Evolutionary conservation across 306 rosid genomes (phyloP).

Genomic region (Vigna reflexopilosa): DNA sequence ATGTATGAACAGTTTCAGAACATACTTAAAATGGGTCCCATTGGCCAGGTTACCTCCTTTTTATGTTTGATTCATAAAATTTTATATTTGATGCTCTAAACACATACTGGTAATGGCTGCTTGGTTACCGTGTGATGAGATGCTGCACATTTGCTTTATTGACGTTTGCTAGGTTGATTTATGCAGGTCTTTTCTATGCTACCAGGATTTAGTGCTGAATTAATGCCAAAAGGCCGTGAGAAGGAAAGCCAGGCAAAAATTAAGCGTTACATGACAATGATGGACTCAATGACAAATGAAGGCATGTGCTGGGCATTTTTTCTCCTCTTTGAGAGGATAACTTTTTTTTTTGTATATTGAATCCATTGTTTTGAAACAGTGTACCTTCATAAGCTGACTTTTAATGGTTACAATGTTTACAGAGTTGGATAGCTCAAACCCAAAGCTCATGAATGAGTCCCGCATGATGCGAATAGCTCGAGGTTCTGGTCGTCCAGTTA

Average conservation of each 20-base stretch:
- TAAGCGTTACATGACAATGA: slow-evolving; percentile 96
- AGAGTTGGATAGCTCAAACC: slow-evolving; percentile 87
- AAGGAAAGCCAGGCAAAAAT: slow-evolving; percentile 92
- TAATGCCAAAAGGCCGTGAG: slow-evolving; percentile 92
- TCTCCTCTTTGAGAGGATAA: slow-evolving; percentile 7
- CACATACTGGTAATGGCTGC: neutral
- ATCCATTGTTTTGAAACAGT: slow-evolving; percentile 20
- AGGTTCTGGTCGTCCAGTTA: slow-evolving; percentile 72
- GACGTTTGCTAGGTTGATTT: slow-evolving; percentile 29
- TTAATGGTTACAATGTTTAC: slow-evolving; percentile 39
- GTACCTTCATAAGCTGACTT: slow-evolving; percentile 9
- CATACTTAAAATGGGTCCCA: slow-evolving; percentile 86
- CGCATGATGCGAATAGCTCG: slow-evolving; percentile 79
- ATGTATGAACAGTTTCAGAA: slow-evolving; percentile 90
- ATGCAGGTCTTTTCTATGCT: slow-evolving; percentile 82
- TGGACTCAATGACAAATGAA: slow-evolving; percentile 95
- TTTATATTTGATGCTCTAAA: slow-evolving; percentile 12
- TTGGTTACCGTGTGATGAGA: slow-evolving; percentile 27
- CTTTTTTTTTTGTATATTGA: neutral
- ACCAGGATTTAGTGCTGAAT: slow-evolving; percentile 77
- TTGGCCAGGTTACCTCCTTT: slow-evolving; percentile 64
- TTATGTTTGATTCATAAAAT: slow-evolving; percentile 8
- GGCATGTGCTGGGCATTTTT: slow-evolving; percentile 49
- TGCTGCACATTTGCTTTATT: neutral
- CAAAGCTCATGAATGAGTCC: slow-evolving; percentile 76